Percentiles rank a stretch among this genome's conserved stretches.
Conservation (phyloP, 768 basidiomycete species). For the Xerocomellus amylosporus region DNA sequence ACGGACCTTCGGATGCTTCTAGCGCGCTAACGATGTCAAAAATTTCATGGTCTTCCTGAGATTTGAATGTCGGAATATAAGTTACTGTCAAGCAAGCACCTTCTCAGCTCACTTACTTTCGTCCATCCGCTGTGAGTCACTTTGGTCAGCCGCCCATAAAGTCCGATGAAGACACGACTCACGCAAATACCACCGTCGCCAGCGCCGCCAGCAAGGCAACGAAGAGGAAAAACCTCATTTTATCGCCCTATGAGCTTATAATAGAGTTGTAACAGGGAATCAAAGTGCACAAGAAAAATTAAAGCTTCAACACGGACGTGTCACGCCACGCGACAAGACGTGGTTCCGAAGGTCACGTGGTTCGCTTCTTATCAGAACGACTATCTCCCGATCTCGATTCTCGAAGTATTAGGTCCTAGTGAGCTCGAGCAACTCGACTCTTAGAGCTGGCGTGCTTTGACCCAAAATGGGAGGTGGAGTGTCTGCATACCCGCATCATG, state of each 20-base stretch:
- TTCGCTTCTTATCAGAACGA: too few species aligned
- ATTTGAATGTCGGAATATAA: slow-evolving; percentile 3
- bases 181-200: slow-evolving; percentile 57
- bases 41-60: slow-evolving; percentile 91
- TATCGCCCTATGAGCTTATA: neutral
- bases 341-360: slow-evolving; percentile 14
- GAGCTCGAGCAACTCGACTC: neutral
- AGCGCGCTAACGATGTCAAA: slow-evolving; percentile 88
- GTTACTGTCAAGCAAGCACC: neutral
- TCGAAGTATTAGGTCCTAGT: too few species aligned
- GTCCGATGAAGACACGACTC: slow-evolving; percentile 31
- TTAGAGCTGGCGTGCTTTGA: too few species aligned
- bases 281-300: neutral
- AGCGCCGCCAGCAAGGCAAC: slow-evolving; percentile 51
- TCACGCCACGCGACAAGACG: neutral
- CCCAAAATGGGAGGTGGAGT: too few species aligned
- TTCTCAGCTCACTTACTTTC: slow-evolving; percentile 43
- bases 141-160: neutral
- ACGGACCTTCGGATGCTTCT: slow-evolving; percentile 73
- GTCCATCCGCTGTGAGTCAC: slow-evolving; percentile 54
- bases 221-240: slow-evolving; percentile 51
- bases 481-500: too few species aligned
- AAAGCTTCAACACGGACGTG: neutral
- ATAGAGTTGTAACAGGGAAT: neutral
- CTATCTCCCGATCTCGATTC: too few species aligned